phyloP scores from a whole-genome alignment of 805 yeast species.

The Kodamaea restingae region DNA sequence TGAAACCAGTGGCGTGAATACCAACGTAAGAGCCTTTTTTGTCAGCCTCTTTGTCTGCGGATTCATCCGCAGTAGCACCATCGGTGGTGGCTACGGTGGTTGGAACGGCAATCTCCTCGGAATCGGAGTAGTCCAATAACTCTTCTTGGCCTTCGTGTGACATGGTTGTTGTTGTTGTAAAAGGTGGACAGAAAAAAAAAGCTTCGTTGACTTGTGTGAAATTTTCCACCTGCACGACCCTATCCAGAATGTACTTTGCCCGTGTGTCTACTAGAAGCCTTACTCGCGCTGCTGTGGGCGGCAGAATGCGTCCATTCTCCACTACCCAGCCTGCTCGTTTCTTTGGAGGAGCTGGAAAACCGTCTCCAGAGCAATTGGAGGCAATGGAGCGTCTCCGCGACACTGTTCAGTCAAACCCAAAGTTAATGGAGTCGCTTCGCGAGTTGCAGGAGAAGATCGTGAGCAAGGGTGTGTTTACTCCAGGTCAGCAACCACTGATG shows the following conservation, averaged over 20 bases:
- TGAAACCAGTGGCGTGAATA: slow-evolving; percentile 96
- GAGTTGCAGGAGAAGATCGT: slow-evolving; percentile 30
- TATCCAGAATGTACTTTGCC: background rate
- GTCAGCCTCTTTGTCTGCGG: slow-evolving; percentile 58
- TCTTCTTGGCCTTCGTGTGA: slow-evolving; percentile 99
- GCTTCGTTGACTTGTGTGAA: background rate
- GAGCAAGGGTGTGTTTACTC: slow-evolving; percentile 30
- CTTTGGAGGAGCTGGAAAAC: background rate
- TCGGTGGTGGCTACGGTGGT: slow-evolving; percentile 45
- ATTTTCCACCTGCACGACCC: slow-evolving; percentile 3
- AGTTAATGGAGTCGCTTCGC: slow-evolving; percentile 24
- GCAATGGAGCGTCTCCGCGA: slow-evolving; percentile 11
- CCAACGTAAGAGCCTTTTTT: slow-evolving; percentile 98
- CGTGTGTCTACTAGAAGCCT: too few relatives aligned
- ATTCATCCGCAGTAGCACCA: slow-evolving; percentile 37
- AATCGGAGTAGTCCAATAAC: slow-evolving; percentile 96
- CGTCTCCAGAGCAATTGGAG: slow-evolving; percentile 9
- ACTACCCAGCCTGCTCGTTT: background rate
- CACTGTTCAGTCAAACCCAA: slow-evolving; percentile 21
- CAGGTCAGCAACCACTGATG: slow-evolving; percentile 31
- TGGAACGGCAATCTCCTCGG: slow-evolving; percentile 85
- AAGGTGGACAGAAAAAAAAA: background rate
- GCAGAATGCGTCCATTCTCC: background rate
- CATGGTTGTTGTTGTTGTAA: slow-evolving; percentile 39
- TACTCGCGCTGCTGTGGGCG: background rate